Base-by-base conservation (phyloP, 352 stramenopile genomes). In the Phytophthora ramorum region DNA sequence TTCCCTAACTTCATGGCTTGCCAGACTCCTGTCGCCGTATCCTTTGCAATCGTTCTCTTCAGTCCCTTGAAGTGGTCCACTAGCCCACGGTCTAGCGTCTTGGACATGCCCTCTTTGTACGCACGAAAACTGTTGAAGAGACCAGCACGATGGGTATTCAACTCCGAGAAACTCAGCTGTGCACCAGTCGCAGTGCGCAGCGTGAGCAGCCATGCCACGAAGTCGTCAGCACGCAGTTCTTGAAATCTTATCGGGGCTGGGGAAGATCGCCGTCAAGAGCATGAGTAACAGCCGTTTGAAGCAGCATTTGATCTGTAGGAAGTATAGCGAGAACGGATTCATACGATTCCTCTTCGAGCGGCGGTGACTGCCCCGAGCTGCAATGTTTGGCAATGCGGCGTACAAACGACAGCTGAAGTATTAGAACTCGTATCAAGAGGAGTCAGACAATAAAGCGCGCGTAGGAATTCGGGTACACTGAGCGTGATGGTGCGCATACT, bases 131-230 rank as follows among this genome's bases (percentile, higher is more conserved):
- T 13, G 26, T 53, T 53, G 13, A 53, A 53, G 8, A 53, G 46
- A 13, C 51, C 51, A 19, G 37, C 35, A 17, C 51, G 5, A 38
- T 58, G 51, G 5, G 53, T 61, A 22, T 65, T 71, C 1, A 40
- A n/a, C 34, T 0, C 34, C 34, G 34, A 40, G 34, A 40, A 40
- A 16, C 34, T 40, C 3, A 40, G 34, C 12, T n/a, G 12, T 16
- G 12, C 34, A n/a, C 14, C 34, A 40, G 10, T n/a, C 9, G 12
- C 34, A 32, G 28, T 32, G 28, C 28, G 28, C 34, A 40, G 34
- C 34, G 34, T 40, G 12, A 40, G 34, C 10, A 40, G 34, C 10
- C 34, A 40, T 17, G 10, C 34, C 9, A 14, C 34, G 14, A 40
- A 40, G 14, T n/a, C 9, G 34, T 40, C 34, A n/a, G 14, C 34